Conservation (phyloP, 441 rosid species). For the Syzygium malaccense region DNA sequence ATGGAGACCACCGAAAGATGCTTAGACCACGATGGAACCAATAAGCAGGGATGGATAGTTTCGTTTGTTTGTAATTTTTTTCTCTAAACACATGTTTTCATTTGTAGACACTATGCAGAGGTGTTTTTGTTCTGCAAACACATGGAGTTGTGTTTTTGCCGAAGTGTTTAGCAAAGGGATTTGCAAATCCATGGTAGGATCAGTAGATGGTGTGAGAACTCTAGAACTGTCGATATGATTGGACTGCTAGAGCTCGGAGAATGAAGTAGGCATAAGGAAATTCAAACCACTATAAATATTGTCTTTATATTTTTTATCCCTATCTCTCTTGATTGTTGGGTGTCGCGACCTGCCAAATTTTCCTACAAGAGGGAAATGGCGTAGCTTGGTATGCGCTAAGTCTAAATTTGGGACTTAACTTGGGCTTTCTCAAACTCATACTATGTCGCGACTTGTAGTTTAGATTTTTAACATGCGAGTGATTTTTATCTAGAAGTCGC, state of each 20-base stretch:
- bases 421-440: too few relatives aligned
- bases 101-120: neutral
- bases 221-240: neutral
- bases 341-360: too few relatives aligned
- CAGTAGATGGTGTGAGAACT: neutral
- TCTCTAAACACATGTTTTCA: neutral
- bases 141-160: neutral
- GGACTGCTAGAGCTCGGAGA: neutral
- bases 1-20: neutral
- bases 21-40: neutral
- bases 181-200: neutral
- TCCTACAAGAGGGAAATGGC: too few relatives aligned
- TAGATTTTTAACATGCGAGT: too few relatives aligned
- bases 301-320: too few relatives aligned
- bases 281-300: too few relatives aligned
- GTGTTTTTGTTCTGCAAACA: neutral
- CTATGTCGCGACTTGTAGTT: too few relatives aligned
- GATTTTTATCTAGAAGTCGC: too few relatives aligned
- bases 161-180: neutral
- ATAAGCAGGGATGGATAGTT: neutral
- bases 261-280: too few relatives aligned
- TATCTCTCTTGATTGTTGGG: too few relatives aligned
- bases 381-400: too few relatives aligned
- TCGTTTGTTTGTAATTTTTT: neutral
- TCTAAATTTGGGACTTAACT: too few relatives aligned